A percentile compares a stretch with the other conserved stretches of the same genome.
phyloP scores from a whole-genome alignment of 2,329 filamentous ascomycete species.

The Claviceps pusilla region DNA sequence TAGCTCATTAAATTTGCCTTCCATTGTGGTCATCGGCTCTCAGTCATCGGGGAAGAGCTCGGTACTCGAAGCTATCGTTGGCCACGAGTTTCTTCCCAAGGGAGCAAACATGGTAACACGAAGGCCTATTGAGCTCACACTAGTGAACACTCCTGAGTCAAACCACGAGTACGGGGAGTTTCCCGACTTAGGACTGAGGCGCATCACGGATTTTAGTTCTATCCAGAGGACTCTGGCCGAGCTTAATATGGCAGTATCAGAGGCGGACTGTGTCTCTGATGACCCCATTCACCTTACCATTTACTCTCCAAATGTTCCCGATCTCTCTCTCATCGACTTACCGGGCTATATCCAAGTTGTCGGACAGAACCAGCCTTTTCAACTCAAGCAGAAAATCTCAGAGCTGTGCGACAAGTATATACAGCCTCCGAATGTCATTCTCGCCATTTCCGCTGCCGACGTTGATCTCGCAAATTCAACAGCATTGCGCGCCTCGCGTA shows the following conservation, averaged over 20 bases:
- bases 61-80: slow-evolving; percentile 89
- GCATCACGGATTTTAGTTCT: slow-evolving; percentile 78
- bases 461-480: slow-evolving; percentile 96
- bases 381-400: slow-evolving; percentile 89
- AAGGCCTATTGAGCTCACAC: slow-evolving; percentile 84
- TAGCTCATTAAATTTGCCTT: slow-evolving; percentile 72
- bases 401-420: slow-evolving; percentile 98
- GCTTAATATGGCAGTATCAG: slow-evolving; percentile 82
- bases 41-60: slow-evolving; percentile 98
- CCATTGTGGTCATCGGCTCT: slow-evolving; percentile 97
- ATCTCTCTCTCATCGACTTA: slow-evolving; percentile 88
- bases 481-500: slow-evolving; percentile 71
- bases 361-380: slow-evolving; percentile 74
- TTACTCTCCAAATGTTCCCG: slow-evolving; percentile 87
- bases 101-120: slow-evolving; percentile 98
- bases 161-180: slow-evolving; percentile 91
- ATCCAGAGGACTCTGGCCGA: slow-evolving; percentile 92
- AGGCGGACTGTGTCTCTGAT: slow-evolving; percentile 82
- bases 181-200: slow-evolving; percentile 75
- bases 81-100: slow-evolving; percentile 93
- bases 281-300: slow-evolving; percentile 94
- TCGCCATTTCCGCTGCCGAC: slow-evolving; percentile 93
- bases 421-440: slow-evolving; percentile 83
- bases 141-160: slow-evolving; percentile 85
- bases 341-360: slow-evolving; percentile 96